These are phyloP conservation scores for Sugiyamaella boreocaroliniensis DNA, from an alignment of 805 yeast species.

Conservation along the genomic window DNA sequence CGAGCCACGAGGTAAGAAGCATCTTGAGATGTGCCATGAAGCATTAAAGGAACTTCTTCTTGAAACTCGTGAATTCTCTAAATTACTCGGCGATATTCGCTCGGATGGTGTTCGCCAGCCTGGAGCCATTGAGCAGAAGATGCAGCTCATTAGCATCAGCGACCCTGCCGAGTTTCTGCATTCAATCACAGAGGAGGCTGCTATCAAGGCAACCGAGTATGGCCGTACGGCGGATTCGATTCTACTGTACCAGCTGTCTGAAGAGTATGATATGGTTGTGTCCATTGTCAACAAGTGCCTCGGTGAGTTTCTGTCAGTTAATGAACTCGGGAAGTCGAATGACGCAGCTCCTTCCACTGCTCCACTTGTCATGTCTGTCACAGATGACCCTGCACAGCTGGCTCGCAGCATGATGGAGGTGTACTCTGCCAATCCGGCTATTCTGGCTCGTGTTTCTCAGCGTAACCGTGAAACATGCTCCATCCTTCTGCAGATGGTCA, in stretches of 20 bases:
- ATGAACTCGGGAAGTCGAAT: conserved; percentile 59
- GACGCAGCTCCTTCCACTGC: conserved; percentile 27
- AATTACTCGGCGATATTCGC: conserved; percentile 76
- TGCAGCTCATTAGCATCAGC: conserved; percentile 52
- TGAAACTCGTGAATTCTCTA: conserved; percentile 76
- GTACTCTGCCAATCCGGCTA: conserved; percentile 49
- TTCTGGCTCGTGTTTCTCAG: conserved; percentile 48
- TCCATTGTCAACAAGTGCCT: conserved; percentile 64
- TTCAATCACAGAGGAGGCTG: conserved; percentile 77
- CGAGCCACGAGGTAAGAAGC: conserved; percentile 32
- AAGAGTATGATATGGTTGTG: conserved; percentile 78
- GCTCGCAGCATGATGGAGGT: conserved; percentile 34
- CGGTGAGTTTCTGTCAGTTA: conserved; percentile 67
- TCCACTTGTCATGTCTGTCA: conserved; percentile 27
- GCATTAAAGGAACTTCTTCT: conserved; percentile 77
- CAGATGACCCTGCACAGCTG: conserved; percentile 32
- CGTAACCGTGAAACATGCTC: conserved; percentile 60
- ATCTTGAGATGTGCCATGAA: conserved; percentile 59
- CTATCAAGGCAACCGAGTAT: conserved; percentile 81
- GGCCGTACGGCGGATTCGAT: conserved; percentile 84
- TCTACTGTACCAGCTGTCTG: conserved; percentile 77
- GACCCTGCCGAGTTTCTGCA: conserved; percentile 55
- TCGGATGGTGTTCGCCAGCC: conserved; percentile 70
- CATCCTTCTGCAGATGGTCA: conserved; percentile 57
- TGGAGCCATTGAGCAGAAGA: conserved; percentile 77